phyloP scores from a whole-genome alignment of 192 early-diverging fungal species.

The Umbelopsis vinacea region DNA sequence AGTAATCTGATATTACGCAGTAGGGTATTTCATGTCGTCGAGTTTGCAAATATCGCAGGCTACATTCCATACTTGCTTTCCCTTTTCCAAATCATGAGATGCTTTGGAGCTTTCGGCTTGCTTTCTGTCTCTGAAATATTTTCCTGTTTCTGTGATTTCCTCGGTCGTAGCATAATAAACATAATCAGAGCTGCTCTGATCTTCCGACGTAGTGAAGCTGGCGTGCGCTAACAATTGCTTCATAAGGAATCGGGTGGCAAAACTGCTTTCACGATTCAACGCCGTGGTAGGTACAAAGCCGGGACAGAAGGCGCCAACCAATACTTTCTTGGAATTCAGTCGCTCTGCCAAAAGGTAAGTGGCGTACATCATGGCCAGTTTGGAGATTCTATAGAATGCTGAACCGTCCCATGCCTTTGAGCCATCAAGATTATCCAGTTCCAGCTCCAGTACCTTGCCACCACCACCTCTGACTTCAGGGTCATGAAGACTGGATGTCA shows the following conservation, averaged over 20 bases:
- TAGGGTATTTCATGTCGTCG: slow-evolving; percentile 5
- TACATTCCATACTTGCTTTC: slow-evolving; percentile 23
- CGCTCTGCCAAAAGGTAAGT: slow-evolving; percentile 15
- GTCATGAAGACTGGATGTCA: slow-evolving; percentile 27
- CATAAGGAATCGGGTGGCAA: slow-evolving; percentile 5
- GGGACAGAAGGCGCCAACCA: slow-evolving; percentile 23
- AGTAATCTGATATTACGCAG: neutral
- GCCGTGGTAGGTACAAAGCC: slow-evolving; percentile 36
- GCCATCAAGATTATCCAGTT: slow-evolving; percentile 19
- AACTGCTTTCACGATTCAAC: slow-evolving; percentile 17
- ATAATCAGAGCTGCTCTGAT: slow-evolving; percentile 23
- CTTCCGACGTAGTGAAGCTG: slow-evolving; percentile 26
- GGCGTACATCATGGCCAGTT: slow-evolving; percentile 20
- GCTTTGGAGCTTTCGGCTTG: slow-evolving; percentile 11
- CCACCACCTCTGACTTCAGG: slow-evolving; percentile 16
- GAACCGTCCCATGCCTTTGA: slow-evolving; percentile 22
- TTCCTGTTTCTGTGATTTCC: neutral
- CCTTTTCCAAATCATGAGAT: slow-evolving; percentile 4
- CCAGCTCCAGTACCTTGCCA: neutral
- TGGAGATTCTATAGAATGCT: slow-evolving; percentile 32
- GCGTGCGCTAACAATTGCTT: slow-evolving; percentile 3
- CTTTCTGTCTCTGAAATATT: slow-evolving; percentile 14
- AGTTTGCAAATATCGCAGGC: slow-evolving; percentile 19
- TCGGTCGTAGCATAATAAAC: slow-evolving; percentile 30
- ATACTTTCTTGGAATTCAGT: neutral